Percentiles rank a stretch among this genome's conserved stretches.
Evolutionary conservation across 1,284 basidiomycete genomes (phyloP).

Genomic region (Athelia psychrophila): DNA sequence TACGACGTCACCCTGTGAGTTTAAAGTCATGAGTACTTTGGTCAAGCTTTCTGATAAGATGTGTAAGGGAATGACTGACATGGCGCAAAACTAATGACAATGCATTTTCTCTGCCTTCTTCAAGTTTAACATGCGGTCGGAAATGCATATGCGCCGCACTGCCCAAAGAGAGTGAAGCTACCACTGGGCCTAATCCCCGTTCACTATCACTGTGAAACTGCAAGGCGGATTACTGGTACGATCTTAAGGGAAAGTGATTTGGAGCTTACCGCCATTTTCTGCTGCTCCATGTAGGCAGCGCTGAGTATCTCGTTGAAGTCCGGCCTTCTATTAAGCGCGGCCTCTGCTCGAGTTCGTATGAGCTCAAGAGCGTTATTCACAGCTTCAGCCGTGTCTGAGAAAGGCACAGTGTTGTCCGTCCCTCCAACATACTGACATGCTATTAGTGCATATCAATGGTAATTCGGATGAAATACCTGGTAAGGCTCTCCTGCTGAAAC

Average conservation of each 20-base stretch:
- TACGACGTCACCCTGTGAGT: constrained; percentile 63
- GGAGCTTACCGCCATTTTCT: constrained; percentile 71
- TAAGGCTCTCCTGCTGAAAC: constrained; percentile 67
- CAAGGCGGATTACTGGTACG: constrained; percentile 1
- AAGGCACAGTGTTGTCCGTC: constrained; percentile 65
- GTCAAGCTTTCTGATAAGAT: background rate
- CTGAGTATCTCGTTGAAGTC: constrained; percentile 76
- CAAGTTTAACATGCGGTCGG: constrained; percentile 39
- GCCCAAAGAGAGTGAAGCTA: constrained; percentile 73
- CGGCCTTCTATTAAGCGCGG: constrained; percentile 32
- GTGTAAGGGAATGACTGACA: constrained; percentile 46
- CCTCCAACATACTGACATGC: constrained; percentile 66
- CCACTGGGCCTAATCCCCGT: constrained; percentile 62
- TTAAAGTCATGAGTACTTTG: constrained; percentile 1
- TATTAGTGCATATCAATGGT: background rate
- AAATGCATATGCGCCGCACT: constrained; percentile 76
- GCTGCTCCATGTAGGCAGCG: constrained; percentile 78
- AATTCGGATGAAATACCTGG: constrained; percentile 38
- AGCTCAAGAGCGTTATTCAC: constrained; percentile 54
- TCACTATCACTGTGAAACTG: constrained; percentile 80
- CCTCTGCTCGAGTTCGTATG: constrained; percentile 49
- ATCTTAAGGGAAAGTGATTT: background rate
- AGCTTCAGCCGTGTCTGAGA: constrained; percentile 51
- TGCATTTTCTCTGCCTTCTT: constrained; percentile 31
- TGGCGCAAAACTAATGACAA: constrained; percentile 63